Evolutionary conservation across 352 stramenopile genomes (phyloP).

Genomic region (Phytophthora quininea): DNA sequence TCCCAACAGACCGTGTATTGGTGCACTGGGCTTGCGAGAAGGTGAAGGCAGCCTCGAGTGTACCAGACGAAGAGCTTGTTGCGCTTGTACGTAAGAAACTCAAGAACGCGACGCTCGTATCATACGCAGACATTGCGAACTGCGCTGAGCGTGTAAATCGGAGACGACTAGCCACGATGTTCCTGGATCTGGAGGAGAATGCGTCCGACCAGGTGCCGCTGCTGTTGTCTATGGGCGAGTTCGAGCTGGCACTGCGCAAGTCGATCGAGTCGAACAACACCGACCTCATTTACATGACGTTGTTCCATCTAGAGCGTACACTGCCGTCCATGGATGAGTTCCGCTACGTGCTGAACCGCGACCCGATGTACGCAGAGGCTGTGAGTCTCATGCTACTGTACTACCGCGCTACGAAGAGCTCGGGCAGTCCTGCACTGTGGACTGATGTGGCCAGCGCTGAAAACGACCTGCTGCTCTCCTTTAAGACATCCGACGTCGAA

Average conservation of each 20-base stretch:
- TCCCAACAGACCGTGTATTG: conserved; percentile 88
- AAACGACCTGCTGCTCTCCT: conserved; percentile 74
- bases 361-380: conserved; percentile 75
- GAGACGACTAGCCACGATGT: conserved; percentile 88
- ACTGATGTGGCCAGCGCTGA: conserved; percentile 70
- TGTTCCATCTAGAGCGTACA: conserved; percentile 87
- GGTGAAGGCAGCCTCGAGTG: conserved; percentile 68
- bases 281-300: conserved; percentile 89
- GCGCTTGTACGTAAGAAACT: conserved; percentile 85
- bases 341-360: conserved; percentile 71
- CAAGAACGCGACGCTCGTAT: conserved; percentile 80
- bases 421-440: conserved; percentile 60
- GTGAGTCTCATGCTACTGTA: conserved; percentile 81
- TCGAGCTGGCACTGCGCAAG: conserved; percentile 90
- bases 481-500: conserved; percentile 67
- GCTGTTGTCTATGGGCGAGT: conserved; percentile 91
- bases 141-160: conserved; percentile 84
- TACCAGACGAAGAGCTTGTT: conserved; percentile 84
- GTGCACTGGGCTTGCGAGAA: conserved; percentile 93
- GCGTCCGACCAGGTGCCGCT: conserved; percentile 89
- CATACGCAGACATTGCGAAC: conserved; percentile 84
- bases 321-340: conserved; percentile 85
- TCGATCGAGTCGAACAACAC: conserved; percentile 89
- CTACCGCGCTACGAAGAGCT: conserved; percentile 79
- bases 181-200: conserved; percentile 88